Percentiles rank a stretch among this genome's conserved stretches.
phyloP scores from a whole-genome alignment of 129 eudicot species.

The Daucus carota region DH1_v3.0 NC_030388.2:29408501-29409000 shows the following conservation, averaged over 20 bases:
- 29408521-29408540: background rate
- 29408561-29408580: constrained; percentile 2
- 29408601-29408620: background rate
- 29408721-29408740: background rate
- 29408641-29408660: background rate
- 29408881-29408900: too few species aligned
- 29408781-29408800: background rate
- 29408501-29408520: background rate
- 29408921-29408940: too few species aligned
- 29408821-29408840: too few species aligned
- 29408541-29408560: background rate
- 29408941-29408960: too few species aligned
- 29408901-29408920: too few species aligned
- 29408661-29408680: background rate
- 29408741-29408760: background rate
- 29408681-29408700: background rate
- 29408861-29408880: too few species aligned
- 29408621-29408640: background rate
- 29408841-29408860: too few species aligned
- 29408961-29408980: too few species aligned
- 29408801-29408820: too few species aligned
- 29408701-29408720: background rate
- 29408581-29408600: background rate
- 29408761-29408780: background rate
- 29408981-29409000: too few species aligned